These are phyloP conservation scores for Stenocarpella maydis DNA, from an alignment of 2,329 filamentous ascomycete genomes.

Conservation along the genomic window DNA sequence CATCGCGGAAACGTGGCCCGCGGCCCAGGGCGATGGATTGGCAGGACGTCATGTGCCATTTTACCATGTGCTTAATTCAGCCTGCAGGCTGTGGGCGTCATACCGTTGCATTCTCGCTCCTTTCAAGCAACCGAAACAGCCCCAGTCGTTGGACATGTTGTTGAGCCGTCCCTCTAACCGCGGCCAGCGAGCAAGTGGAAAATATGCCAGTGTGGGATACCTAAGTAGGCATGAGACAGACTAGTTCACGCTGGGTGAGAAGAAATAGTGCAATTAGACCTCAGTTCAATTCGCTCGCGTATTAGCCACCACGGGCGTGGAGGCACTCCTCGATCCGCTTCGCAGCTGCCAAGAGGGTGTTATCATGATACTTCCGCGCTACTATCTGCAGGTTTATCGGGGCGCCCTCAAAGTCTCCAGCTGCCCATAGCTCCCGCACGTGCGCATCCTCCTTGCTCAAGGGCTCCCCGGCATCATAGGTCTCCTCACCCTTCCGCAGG, in stretches of 20 bases:
- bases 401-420: slow-evolving; percentile 45
- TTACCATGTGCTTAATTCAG: too few species aligned
- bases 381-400: slow-evolving; percentile 47
- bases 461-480: slow-evolving; percentile 39
- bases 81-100: not conserved
- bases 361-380: slow-evolving; percentile 46
- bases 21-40: not conserved
- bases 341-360: slow-evolving; percentile 45
- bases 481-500: slow-evolving; percentile 40
- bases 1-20: not conserved
- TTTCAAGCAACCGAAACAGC: not conserved
- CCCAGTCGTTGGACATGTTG: not conserved
- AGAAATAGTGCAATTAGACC: not conserved
- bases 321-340: slow-evolving; percentile 37
- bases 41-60: not conserved
- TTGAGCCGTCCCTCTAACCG: too few species aligned
- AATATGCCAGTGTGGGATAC: not conserved
- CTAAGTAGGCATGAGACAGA: not conserved
- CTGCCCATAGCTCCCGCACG: slow-evolving; percentile 45
- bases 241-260: not conserved
- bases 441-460: slow-evolving; percentile 44
- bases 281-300: not conserved
- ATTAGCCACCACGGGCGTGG: not conserved
- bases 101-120: not conserved
- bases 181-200: not conserved